Conservation (phyloP, 768 basidiomycete species). For the Hydnum rufescens region DNA sequence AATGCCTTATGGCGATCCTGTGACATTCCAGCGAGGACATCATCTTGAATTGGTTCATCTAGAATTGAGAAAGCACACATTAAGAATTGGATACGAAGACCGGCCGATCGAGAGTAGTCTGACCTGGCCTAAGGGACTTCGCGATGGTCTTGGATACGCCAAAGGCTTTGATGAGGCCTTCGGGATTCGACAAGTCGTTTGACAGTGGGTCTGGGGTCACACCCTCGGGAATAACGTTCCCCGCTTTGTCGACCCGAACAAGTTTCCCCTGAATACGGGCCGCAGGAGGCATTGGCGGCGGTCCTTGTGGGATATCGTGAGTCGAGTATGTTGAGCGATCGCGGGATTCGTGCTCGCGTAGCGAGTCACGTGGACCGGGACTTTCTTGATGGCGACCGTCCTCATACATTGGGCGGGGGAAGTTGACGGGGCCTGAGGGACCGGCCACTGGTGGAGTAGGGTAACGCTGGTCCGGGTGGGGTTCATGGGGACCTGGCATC, state of each 20-base stretch:
- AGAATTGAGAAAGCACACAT: neutral
- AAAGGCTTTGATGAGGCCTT: constrained; percentile 31
- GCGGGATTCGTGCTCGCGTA: too few species aligned
- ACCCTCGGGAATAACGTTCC: too few species aligned
- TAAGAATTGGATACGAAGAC: neutral
- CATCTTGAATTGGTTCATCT: neutral
- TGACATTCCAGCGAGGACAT: neutral
- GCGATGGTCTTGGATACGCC: constrained; percentile 32
- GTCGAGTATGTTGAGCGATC: neutral
- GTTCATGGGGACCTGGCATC: neutral
- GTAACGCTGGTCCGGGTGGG: constrained; percentile 12
- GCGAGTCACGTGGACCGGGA: too few species aligned
- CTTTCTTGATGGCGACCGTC: too few species aligned
- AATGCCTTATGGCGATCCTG: neutral
- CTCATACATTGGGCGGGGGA: too few species aligned
- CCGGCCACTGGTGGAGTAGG: neutral
- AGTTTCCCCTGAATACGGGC: neutral
- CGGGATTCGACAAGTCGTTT: constrained; percentile 51
- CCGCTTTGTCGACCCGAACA: constrained; percentile 17
- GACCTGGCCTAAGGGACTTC: constrained; percentile 35
- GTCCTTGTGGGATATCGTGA: neutral
- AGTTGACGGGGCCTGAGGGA: neutral
- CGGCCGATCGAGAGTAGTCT: constrained; percentile 1
- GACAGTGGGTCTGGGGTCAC: constrained; percentile 64
- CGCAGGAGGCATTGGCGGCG: neutral